These are phyloP conservation scores for Ophiocordyceps australis DNA, from an alignment of 2,329 filamentous ascomycete species.

Conservation along the genomic window DNA sequence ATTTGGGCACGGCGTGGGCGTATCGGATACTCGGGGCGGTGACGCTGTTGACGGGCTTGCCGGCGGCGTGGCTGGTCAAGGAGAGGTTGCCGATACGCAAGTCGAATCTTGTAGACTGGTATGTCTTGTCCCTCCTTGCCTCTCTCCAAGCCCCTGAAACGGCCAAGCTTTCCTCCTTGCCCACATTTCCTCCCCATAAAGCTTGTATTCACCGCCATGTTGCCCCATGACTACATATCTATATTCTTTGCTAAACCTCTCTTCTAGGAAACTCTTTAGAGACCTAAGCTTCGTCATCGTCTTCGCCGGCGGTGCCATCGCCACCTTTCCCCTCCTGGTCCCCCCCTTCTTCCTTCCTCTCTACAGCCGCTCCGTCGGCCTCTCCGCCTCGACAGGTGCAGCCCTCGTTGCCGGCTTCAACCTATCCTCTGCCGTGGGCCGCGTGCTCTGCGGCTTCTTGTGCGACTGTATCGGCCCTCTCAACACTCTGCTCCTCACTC, in stretches of 20 bases:
- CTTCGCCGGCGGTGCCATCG: conserved; percentile 34
- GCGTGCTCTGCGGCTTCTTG: conserved; percentile 32
- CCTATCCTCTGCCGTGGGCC: conserved; percentile 37
- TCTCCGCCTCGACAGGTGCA: conserved; percentile 32
- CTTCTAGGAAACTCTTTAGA: conserved; percentile 33
- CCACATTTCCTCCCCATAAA: too few relatives aligned
- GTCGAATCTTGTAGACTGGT: too few relatives aligned
- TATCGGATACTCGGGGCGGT: conserved; percentile 29
- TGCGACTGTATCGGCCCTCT: conserved; percentile 35
- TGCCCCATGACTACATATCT: too few relatives aligned
- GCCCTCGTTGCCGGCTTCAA: conserved; percentile 43
- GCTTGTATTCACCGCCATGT: too few relatives aligned
- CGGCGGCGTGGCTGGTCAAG: conserved; percentile 29
- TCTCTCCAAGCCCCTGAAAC: too few relatives aligned
- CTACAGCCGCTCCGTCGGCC: conserved; percentile 33
- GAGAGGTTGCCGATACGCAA: too few relatives aligned
- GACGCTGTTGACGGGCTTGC: conserved; percentile 30
- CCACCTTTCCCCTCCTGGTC: conserved; percentile 40
- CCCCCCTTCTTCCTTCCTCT: conserved; percentile 43
- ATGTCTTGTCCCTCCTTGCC: too few relatives aligned
- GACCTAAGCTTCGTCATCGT: conserved; percentile 30
- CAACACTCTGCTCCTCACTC: conserved; percentile 32
- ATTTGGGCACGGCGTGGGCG: conserved; percentile 23
- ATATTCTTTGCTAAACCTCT: too few relatives aligned
- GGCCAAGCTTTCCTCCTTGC: too few relatives aligned